phyloP scores from a whole-genome alignment of 2,329 filamentous ascomycete species.

The Pyricularia sp. region DNA sequence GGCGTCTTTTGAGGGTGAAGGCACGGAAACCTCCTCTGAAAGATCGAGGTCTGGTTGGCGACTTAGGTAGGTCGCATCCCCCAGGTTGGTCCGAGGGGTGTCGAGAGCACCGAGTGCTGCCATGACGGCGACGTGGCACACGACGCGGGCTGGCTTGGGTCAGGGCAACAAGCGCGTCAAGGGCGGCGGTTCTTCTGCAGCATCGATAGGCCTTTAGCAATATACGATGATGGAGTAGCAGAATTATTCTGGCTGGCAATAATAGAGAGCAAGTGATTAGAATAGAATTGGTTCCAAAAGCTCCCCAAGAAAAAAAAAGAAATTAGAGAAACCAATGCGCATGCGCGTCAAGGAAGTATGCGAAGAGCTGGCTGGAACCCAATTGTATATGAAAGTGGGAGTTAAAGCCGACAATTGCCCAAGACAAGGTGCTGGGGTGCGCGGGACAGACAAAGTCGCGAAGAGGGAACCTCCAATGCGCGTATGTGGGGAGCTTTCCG shows the following conservation, averaged over 20 bases:
- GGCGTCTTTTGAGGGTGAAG: slow-evolving; percentile 66
- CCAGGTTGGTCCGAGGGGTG: slow-evolving; percentile 76
- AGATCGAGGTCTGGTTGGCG: slow-evolving; percentile 68
- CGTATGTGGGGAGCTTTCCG: background rate
- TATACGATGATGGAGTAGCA: background rate
- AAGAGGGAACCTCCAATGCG: background rate
- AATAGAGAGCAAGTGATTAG: background rate
- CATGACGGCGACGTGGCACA: slow-evolving; percentile 35
- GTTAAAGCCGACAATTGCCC: background rate
- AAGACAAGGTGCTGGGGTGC: background rate
- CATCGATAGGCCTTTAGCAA: slow-evolving; percentile 1
- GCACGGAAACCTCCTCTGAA: slow-evolving; percentile 81
- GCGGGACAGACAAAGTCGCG: background rate
- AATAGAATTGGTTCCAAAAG: background rate
- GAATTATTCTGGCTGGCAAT: background rate
- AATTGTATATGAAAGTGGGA: background rate
- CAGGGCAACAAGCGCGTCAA: background rate
- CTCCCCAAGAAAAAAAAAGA: background rate
- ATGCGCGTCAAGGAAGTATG: background rate
- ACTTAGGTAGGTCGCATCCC: slow-evolving; percentile 73
- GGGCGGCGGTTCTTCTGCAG: background rate
- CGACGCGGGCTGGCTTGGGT: slow-evolving; percentile 1
- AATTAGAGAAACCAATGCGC: background rate
- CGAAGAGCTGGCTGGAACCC: background rate
- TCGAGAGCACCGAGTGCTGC: slow-evolving; percentile 61